A percentile compares a stretch with the other conserved stretches of the same genome.
Conservation (phyloP, 2,329 filamentous ascomycete species). For the Mollisiaceae sp. region DNA sequence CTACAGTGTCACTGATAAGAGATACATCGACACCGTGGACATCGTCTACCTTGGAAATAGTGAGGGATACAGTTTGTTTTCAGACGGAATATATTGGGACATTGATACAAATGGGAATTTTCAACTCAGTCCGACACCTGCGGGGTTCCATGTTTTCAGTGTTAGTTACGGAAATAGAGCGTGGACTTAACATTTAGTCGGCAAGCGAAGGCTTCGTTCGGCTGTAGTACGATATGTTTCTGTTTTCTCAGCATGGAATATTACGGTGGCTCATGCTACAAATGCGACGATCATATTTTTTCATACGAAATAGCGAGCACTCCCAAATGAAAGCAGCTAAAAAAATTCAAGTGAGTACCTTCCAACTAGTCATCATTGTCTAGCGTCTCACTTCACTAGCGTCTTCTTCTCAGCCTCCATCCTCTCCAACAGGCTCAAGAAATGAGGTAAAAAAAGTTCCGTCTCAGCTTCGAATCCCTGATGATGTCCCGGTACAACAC, state of each 20-base stretch:
- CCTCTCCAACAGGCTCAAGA: slow-evolving; percentile 39
- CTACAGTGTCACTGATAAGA: background rate
- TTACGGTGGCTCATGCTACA: background rate
- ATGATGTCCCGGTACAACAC: slow-evolving; percentile 42
- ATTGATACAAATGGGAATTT: background rate
- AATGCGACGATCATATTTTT: background rate
- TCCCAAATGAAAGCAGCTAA: background rate
- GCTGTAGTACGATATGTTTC: background rate
- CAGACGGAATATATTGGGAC: background rate
- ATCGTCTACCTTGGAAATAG: background rate
- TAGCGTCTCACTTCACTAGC: background rate
- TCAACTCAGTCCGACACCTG: background rate
- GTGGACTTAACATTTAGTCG: background rate
- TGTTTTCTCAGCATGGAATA: background rate
- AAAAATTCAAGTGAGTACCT: background rate
- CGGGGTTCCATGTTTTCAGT: background rate
- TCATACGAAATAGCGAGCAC: background rate
- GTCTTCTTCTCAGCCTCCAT: slow-evolving; percentile 25
- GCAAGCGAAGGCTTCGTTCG: background rate
- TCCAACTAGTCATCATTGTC: background rate
- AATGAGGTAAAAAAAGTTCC: slow-evolving; percentile 38
- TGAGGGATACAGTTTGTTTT: background rate
- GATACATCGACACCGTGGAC: background rate
- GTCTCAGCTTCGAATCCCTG: slow-evolving; percentile 42
- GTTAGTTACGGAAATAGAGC: background rate